phyloP scores from a whole-genome alignment of 352 stramenopile species.

The Albugo laibachii region DNA sequence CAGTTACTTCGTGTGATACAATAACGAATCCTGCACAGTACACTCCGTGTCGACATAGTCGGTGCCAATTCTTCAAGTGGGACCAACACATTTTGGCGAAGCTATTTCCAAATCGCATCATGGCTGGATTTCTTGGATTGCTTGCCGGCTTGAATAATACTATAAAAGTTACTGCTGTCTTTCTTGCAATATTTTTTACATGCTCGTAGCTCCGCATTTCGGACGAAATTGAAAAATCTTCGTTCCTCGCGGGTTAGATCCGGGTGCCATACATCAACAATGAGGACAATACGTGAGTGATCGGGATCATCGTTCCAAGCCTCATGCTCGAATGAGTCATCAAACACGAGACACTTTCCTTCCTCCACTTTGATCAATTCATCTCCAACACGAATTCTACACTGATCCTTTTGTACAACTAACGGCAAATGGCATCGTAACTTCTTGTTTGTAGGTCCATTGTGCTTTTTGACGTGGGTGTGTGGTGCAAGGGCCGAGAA shows the following conservation, averaged over 20 bases:
- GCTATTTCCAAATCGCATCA: constrained; percentile 29
- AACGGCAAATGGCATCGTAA: constrained; percentile 73
- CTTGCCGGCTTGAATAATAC: constrained; percentile 37
- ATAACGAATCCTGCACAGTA: too few species aligned
- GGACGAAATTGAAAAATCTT: constrained; percentile 70
- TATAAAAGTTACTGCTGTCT: constrained; percentile 42
- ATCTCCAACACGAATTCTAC: constrained; percentile 48
- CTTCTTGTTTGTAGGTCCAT: constrained; percentile 86
- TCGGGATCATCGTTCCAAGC: constrained; percentile 88
- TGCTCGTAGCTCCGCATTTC: constrained; percentile 40
- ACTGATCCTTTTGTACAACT: constrained; percentile 38
- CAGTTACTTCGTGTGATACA: too few species aligned
- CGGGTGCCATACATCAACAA: constrained; percentile 92
- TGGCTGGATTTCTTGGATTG: constrained; percentile 10
- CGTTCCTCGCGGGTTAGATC: constrained; percentile 77
- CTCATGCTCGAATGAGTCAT: constrained; percentile 98
- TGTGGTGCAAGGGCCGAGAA: constrained; percentile 67
- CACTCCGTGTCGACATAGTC: too few species aligned
- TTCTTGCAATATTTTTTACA: constrained; percentile 23
- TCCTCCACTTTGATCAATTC: constrained; percentile 49
- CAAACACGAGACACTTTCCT: constrained; percentile 91
- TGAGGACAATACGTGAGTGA: constrained; percentile 76
- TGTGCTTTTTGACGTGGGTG: constrained; percentile 65
- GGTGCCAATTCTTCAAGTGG: too few species aligned
- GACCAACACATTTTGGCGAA: not conserved